Base-by-base conservation (phyloP, 257 asterid species). In the Nyctanthes arbortristis region DNA sequence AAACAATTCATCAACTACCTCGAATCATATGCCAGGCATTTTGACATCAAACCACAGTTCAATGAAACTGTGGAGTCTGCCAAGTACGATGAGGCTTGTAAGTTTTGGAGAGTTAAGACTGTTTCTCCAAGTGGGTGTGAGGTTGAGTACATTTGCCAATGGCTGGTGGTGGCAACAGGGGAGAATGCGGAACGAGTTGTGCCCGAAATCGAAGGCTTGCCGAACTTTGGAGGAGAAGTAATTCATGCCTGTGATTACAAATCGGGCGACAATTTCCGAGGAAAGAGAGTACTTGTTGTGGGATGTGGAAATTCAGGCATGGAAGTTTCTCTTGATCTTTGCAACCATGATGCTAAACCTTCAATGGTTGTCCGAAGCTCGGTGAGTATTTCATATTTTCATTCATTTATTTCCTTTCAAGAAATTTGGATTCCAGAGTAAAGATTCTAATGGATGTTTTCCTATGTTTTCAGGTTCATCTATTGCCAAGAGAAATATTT, bases 311-410 rank as follows among this genome's bases (percentile, higher is more conserved):
- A 92, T 36, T 92, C 98, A 3, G 98, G 98, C 71, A 92, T 92
- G 98, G 98, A 92, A 59, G 85, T 92, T n/a, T 89, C 97, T 47
- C 95, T 92, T n/a, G 98, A 92, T 78, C 98, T 92, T 52, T 88
- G 92, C 78, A 92, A 92, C 80, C 81, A 88, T 63, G 77, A 79
- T 1, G 98, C 98, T 1, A 74, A 85, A 61, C 95, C 98, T 28
- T 79, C 94, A 4, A 86, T 92, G 91, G 92, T 89, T 1, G 95
- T 84, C 13, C 92, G 98, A 1, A 86, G 85, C 88, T 79, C 98
- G 83, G 96, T 91, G 22, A 85, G 92, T 49, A 7, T 25, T 33
- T 63, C 7, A 7, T 8, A 4, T n/a, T 39, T 30, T 31, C 25
- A 5, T 22, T 10, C n/a, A 30, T 24, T 16, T 31, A 52, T 52